Base-by-base conservation (phyloP, 23 red algal genomes). In the Pyropia haitanensis region DNA sequence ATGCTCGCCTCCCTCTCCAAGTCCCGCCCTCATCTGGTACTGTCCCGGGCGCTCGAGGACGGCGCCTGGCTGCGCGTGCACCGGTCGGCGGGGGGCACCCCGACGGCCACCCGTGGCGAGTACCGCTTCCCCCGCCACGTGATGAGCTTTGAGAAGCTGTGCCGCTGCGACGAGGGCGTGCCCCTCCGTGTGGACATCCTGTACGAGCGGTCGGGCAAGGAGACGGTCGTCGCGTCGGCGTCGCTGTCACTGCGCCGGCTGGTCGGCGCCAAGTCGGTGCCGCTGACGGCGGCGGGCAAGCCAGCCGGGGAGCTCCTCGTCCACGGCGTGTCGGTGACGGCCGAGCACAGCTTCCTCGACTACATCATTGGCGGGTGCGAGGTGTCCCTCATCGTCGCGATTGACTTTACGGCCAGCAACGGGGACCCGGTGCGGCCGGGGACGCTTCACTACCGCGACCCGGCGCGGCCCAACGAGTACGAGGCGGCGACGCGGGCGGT, bases 391-490 rank as follows among this genome's bases (percentile, higher is more conserved):
- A 49, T 84, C 18, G 73, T 80, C 18, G 88, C 70, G 0, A 80
- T 93, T n/a, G 88, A 93, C 30, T 93, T 93, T 32, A 93, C 88
- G 0, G 76, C 77, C 10, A 83, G 77, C 20, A 93, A 93, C 77
- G 88, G 88, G 14, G 75, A 83, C 51, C 88, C 88, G 0, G 51
- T 33, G 56, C 60, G 58, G 16, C 60, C 72, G 3, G 72, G 72
- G 4, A 78, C 88, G 1, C 75, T 80, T 29, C 87, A 91, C 52
- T 91, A 77, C 75, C 74, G 70, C 17, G 73, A 67, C 51, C 49
- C 75, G 15, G 53, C 49, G 18, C 39, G 65, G 17, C 72, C 73
- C 21, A 93, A 93, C 61, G 71, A 83, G 63, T 93, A 93, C 63
- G 79, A 84, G 58, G 70, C 73, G 48, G 88, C 88, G 14, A 93